Conservation (phyloP, 2,329 filamentous ascomycete species). For the Arthroderma uncinatum region DNA sequence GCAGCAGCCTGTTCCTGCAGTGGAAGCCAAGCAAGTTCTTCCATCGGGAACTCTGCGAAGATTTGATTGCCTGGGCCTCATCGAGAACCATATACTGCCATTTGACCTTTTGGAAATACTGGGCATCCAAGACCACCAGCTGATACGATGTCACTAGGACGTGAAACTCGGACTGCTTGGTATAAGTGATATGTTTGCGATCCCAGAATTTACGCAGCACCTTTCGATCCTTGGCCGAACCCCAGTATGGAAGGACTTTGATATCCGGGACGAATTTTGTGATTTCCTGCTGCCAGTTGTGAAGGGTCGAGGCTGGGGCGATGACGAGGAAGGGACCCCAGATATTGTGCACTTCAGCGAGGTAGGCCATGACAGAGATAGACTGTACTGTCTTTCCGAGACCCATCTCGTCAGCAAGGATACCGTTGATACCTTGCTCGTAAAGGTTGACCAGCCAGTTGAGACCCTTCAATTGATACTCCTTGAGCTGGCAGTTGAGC, state of each 20-base stretch:
- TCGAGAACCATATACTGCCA: slow-evolving; percentile 84
- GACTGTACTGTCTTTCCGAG: slow-evolving; percentile 98
- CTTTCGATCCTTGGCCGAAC: slow-evolving; percentile 84
- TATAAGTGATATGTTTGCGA: slow-evolving; percentile 92
- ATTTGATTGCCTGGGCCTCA: slow-evolving; percentile 90
- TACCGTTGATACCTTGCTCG: slow-evolving; percentile 96
- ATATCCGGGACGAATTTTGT: slow-evolving; percentile 85
- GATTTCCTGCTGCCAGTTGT: slow-evolving; percentile 98
- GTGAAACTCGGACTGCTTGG: slow-evolving; percentile 85
- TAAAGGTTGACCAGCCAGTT: slow-evolving; percentile 99
- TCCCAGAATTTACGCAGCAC: slow-evolving; percentile 98
- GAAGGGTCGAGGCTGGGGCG: slow-evolving; percentile 53
- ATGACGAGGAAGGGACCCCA: slow-evolving; percentile 87
- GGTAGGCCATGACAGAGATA: slow-evolving; percentile 97
- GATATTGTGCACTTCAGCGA: slow-evolving; percentile 96
- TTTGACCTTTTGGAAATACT: slow-evolving; percentile 46
- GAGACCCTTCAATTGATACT: slow-evolving; percentile 97
- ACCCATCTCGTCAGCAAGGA: slow-evolving; percentile 98
- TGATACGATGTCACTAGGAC: slow-evolving; percentile 96
- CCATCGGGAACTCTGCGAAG: slow-evolving; percentile 87
- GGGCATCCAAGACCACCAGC: slow-evolving; percentile 86
- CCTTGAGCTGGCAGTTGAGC: slow-evolving; percentile 86
- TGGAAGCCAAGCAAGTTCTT: slow-evolving; percentile 79
- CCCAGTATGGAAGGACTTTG: slow-evolving; percentile 97
- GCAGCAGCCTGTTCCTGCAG: slow-evolving; percentile 90